phyloP scores from a whole-genome alignment of 2,329 filamentous ascomycete genomes.

The Diaporthe ampelina region DNA sequence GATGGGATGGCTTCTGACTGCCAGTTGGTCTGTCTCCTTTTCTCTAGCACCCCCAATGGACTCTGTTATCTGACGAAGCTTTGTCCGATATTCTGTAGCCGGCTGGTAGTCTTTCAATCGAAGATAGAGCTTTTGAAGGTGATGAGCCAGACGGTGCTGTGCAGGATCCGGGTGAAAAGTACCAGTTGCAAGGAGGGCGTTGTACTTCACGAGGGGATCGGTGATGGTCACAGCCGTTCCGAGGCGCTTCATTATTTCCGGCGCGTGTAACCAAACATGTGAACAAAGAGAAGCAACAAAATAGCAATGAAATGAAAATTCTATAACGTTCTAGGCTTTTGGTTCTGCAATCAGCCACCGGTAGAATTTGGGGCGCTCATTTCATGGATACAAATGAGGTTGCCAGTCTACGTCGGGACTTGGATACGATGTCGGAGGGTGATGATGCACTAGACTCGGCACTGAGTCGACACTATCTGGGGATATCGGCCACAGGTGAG shows the following conservation, averaged over 20 bases:
- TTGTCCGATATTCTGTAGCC: conserved; percentile 75
- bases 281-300: background rate
- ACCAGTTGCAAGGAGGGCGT: conserved; percentile 76
- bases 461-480: conserved; percentile 34
- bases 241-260: conserved; percentile 50
- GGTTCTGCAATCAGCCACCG: background rate
- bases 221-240: conserved; percentile 70
- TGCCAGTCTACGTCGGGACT: background rate
- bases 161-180: conserved; percentile 77
- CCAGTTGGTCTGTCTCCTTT: conserved; percentile 56
- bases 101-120: conserved; percentile 85
- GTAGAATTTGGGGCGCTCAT: background rate
- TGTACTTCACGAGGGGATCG: conserved; percentile 83
- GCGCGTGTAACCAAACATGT: background rate
- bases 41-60: conserved; percentile 55
- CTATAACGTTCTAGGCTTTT: background rate
- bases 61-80: conserved; percentile 71
- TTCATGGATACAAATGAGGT: background rate
- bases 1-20: conserved; percentile 67
- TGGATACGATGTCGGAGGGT: conserved; percentile 21
- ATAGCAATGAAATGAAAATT: background rate
- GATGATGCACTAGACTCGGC: conserved; percentile 27
- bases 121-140: conserved; percentile 82
- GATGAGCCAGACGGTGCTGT: conserved; percentile 80
- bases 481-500: conserved; percentile 32